Percentiles rank a stretch among this genome's conserved stretches.
These are phyloP conservation scores for Saccharomyces mikatae DNA, from an alignment of 805 yeast genomes.

Conservation along the genomic window DNA sequence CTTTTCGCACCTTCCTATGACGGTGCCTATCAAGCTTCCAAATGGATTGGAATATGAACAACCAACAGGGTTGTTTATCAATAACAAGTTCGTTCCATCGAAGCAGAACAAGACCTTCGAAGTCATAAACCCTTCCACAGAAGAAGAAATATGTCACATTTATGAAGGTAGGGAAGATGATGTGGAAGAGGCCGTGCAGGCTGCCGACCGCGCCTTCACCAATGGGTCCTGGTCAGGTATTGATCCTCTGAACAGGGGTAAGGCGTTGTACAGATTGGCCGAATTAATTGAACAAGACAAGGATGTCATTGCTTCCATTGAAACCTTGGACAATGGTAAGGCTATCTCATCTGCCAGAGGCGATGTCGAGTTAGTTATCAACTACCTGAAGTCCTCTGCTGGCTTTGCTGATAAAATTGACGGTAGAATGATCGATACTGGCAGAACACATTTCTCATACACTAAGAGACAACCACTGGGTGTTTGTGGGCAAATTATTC, in stretches of 20 bases:
- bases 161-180: conserved; percentile 74
- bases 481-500: conserved; percentile 91
- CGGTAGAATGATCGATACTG: conserved; percentile 72
- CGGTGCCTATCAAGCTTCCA: conserved; percentile 53
- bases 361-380: conserved; percentile 63
- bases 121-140: conserved; percentile 65
- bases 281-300: conserved; percentile 65
- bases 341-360: conserved; percentile 61
- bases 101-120: conserved; percentile 51
- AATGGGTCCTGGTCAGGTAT: conserved; percentile 67
- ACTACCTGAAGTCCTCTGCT: conserved; percentile 73
- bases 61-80: conserved; percentile 77
- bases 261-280: conserved; percentile 61
- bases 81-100: conserved; percentile 64
- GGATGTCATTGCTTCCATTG: conserved; percentile 70
- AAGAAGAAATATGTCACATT: conserved; percentile 57
- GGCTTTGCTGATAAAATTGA: conserved; percentile 86
- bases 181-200: conserved; percentile 76
- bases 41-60: conserved; percentile 67
- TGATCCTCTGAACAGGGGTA: conserved; percentile 63
- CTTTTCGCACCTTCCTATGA: conserved; percentile 34
- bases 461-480: conserved; percentile 87
- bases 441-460: conserved; percentile 62
- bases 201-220: conserved; percentile 73
- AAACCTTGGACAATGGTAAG: conserved; percentile 86